phyloP scores from a whole-genome alignment of 768 basidiomycete genomes.

The Austroboletus eburneus region DNA sequence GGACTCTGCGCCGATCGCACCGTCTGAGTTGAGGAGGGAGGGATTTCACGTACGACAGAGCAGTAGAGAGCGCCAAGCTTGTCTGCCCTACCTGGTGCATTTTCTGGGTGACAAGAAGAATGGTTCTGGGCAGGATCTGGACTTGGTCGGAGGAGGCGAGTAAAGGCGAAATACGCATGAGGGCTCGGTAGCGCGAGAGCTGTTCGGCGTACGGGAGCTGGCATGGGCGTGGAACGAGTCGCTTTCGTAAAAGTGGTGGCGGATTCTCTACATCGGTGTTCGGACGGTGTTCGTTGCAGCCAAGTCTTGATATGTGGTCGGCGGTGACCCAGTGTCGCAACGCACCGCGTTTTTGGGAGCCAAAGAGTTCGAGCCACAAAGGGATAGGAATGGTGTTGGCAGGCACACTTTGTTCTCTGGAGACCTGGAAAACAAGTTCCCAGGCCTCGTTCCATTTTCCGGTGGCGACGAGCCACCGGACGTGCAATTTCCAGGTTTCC shows the following conservation, averaged over 20 bases:
- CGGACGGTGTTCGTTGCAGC: neutral
- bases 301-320: neutral
- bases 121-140: constrained; percentile 38
- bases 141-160: constrained; percentile 32
- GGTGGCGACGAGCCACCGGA: constrained; percentile 52
- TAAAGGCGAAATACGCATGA: constrained; percentile 41
- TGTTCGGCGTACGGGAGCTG: constrained; percentile 9
- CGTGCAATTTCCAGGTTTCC: constrained; percentile 54
- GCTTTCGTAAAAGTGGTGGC: constrained; percentile 2
- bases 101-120: constrained; percentile 42
- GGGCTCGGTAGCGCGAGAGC: constrained; percentile 31
- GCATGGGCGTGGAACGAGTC: constrained; percentile 14
- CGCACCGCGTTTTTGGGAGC: constrained; percentile 37
- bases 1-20: constrained; percentile 33
- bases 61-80: constrained; percentile 40
- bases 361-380: constrained; percentile 63
- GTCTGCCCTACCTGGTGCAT: constrained; percentile 42
- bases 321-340: constrained; percentile 18
- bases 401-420: neutral
- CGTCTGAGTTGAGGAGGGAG: constrained; percentile 43
- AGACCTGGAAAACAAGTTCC: constrained; percentile 31
- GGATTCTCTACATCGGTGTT: neutral
- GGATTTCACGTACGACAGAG: constrained; percentile 44
- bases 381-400: constrained; percentile 34
- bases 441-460: constrained; percentile 60